Conservation (phyloP, 192 early-diverging fungal species). For the Coemansia sp. region DNA sequence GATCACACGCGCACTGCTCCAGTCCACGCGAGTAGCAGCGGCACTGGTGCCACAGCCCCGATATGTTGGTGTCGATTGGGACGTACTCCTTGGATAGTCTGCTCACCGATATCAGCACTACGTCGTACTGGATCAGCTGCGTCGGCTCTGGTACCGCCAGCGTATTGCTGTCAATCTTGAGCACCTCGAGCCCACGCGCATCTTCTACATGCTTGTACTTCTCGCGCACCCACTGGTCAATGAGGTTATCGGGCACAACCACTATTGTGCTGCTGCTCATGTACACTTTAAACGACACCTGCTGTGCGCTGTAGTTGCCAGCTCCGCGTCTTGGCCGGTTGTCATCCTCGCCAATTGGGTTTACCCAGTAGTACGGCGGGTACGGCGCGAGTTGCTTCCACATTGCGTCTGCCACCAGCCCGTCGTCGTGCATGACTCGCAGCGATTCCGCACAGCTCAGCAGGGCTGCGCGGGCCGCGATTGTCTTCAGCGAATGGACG, state of each 20-base stretch:
- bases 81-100: slow-evolving; percentile 66
- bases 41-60: slow-evolving; percentile 42
- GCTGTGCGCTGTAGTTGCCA: slow-evolving; percentile 3
- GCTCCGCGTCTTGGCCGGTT: slow-evolving; percentile 17
- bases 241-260: slow-evolving; percentile 74
- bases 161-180: slow-evolving; percentile 57
- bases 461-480: slow-evolving; percentile 53
- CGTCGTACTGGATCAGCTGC: slow-evolving; percentile 62
- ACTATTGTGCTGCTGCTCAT: slow-evolving; percentile 68
- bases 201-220: slow-evolving; percentile 65
- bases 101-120: slow-evolving; percentile 69
- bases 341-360: slow-evolving; percentile 21
- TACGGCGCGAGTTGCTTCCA: slow-evolving; percentile 47
- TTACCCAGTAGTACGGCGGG: slow-evolving; percentile 62
- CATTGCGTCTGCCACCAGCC: slow-evolving; percentile 39
- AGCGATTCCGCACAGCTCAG: slow-evolving; percentile 54
- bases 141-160: slow-evolving; percentile 55
- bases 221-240: slow-evolving; percentile 78
- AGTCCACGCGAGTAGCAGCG: slow-evolving; percentile 33
- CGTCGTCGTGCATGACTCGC: slow-evolving; percentile 44
- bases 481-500: slow-evolving; percentile 28
- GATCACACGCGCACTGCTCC: slow-evolving; percentile 19
- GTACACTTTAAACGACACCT: slow-evolving; percentile 55
- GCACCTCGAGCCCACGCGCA: slow-evolving; percentile 38
- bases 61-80: slow-evolving; percentile 41